Percentiles rank a stretch among this genome's conserved stretches.
Conservation (phyloP, 345 rosid genomes). For the Murraya koenigii region DNA sequence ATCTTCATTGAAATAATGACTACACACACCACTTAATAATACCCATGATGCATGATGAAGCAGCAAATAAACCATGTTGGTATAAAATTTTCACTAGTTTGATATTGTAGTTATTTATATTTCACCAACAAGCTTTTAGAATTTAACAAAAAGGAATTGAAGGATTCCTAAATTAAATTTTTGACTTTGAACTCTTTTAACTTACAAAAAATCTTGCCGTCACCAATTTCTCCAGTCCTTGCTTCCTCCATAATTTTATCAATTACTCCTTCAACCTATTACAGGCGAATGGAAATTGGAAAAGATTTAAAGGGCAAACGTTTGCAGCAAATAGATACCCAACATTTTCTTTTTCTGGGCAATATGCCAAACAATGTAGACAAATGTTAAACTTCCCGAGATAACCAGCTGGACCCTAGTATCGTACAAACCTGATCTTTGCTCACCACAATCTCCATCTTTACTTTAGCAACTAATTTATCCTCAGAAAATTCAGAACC, state of each 20-base stretch:
- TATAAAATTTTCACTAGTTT: background rate
- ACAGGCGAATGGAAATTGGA: constrained; percentile 4
- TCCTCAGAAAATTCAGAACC: constrained; percentile 93
- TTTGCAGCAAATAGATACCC: background rate
- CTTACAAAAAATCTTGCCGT: constrained; percentile 84
- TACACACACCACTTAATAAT: background rate
- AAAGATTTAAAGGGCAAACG: background rate
- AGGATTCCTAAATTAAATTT: background rate
- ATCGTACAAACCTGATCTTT: constrained; percentile 62
- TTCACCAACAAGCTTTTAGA: background rate
- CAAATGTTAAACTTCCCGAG: background rate
- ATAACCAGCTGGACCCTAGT: background rate
- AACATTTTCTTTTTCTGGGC: background rate
- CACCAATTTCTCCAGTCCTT: constrained; percentile 88
- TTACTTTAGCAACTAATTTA: constrained; percentile 83
- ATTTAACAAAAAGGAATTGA: constrained; percentile 1
- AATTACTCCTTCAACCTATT: constrained; percentile 78
- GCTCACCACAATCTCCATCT: constrained; percentile 83
- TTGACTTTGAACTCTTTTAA: background rate
- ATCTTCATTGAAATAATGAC: background rate
- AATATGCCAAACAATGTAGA: background rate
- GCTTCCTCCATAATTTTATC: constrained; percentile 67
- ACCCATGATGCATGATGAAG: background rate
- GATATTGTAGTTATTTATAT: background rate
- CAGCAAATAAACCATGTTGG: background rate